A percentile compares a stretch with the other conserved stretches of the same genome.
Conservation (phyloP, 2,329 filamentous ascomycete genomes). For the Sordariomycetes sp. region DNA sequence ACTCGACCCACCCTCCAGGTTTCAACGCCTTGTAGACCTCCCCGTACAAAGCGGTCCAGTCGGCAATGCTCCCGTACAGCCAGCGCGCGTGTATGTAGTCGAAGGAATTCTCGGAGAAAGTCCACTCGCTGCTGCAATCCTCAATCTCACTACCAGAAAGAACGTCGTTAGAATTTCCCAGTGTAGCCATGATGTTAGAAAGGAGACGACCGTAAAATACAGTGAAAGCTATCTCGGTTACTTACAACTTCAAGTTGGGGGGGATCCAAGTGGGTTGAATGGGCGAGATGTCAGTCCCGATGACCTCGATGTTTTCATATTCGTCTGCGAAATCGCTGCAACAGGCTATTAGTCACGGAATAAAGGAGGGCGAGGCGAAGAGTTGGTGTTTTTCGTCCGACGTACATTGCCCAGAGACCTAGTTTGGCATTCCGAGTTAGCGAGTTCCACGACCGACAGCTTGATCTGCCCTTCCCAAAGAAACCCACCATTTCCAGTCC, state of each 20-base stretch:
- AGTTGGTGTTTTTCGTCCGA: background rate
- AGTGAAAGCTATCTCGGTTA: conserved; percentile 7
- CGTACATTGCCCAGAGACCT: conserved; percentile 12
- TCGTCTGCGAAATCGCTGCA: conserved; percentile 17
- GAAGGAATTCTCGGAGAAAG: conserved; percentile 28
- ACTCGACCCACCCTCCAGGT: background rate
- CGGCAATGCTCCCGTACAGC: conserved; percentile 44
- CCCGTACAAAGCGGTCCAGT: conserved; percentile 43
- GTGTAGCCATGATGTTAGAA: too few species aligned
- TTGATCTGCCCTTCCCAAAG: background rate
- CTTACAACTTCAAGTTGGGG: conserved; percentile 21
- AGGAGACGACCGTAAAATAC: background rate
- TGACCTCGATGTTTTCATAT: conserved; percentile 29
- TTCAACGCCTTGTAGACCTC: conserved; percentile 23
- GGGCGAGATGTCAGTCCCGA: conserved; percentile 44
- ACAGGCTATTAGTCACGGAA: conserved; percentile 27
- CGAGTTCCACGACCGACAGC: too few species aligned
- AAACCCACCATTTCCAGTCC: conserved; percentile 38
- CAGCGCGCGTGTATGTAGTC: conserved; percentile 50
- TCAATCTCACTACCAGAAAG: conserved; percentile 34
- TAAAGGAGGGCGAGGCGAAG: background rate
- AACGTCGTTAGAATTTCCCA: conserved; percentile 1
- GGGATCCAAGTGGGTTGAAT: conserved; percentile 43
- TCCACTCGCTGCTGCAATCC: conserved; percentile 23
- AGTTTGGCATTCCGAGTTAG: background rate